These are phyloP conservation scores for Diutina catenulata DNA, from an alignment of 1,139 yeast species.

Conservation along the genomic window DNA sequence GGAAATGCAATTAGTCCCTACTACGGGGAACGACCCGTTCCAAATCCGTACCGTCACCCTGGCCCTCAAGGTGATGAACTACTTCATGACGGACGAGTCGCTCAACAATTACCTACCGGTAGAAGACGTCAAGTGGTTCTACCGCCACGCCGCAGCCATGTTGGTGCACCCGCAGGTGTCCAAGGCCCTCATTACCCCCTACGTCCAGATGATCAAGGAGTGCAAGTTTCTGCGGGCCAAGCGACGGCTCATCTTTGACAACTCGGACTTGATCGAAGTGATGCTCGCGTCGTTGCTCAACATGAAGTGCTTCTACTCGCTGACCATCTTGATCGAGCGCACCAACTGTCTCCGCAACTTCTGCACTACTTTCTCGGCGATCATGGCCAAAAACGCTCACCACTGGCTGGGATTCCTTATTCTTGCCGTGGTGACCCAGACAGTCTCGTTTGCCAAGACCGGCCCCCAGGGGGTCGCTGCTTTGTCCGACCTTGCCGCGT, in stretches of 20 bases:
- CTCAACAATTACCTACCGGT: constrained; percentile 20
- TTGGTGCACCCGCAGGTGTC: constrained; percentile 21
- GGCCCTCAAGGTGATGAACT: constrained; percentile 25
- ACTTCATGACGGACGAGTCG: constrained; percentile 20
- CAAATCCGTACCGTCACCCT: constrained; percentile 27
- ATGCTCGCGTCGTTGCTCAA: constrained; percentile 25
- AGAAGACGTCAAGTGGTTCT: constrained; percentile 28
- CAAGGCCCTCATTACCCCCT: constrained; percentile 28
- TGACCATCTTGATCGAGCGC: neutral
- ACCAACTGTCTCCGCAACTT: neutral
- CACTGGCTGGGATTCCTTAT: constrained; percentile 1
- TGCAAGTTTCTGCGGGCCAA: constrained; percentile 19
- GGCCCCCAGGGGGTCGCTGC: too few species aligned
- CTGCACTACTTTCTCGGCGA: neutral
- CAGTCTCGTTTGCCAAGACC: neutral
- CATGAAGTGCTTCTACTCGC: constrained; percentile 7
- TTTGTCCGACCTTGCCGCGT: too few species aligned
- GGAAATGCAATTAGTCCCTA: too few species aligned
- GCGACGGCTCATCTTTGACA: constrained; percentile 20
- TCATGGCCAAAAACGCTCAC: constrained; percentile 2
- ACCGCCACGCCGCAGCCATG: constrained; percentile 23
- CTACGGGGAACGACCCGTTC: constrained; percentile 22
- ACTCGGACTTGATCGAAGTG: constrained; percentile 22
- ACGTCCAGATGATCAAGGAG: constrained; percentile 27
- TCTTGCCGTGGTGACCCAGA: neutral